Conservation (phyloP, 345 rosid species). For the Mallotus nudiflorus region DNA sequence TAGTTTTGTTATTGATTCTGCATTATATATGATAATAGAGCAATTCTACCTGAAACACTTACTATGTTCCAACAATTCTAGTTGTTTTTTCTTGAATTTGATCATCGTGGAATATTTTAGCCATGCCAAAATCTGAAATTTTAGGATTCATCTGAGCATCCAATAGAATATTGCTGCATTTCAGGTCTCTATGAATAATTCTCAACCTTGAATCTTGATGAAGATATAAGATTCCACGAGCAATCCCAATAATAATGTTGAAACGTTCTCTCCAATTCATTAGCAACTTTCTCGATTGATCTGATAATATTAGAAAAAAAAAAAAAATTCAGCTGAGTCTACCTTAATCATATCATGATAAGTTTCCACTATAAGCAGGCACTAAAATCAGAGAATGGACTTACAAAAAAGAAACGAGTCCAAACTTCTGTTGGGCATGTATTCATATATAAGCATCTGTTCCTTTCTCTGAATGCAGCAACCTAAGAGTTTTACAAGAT, state of each 20-base stretch:
- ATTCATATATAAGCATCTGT: too few relatives aligned
- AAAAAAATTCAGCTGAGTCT: not conserved
- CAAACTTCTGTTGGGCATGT: too few relatives aligned
- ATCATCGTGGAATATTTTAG: conserved; percentile 50
- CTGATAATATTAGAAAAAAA: not conserved
- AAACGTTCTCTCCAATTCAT: conserved; percentile 51
- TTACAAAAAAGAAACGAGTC: conserved; percentile 21
- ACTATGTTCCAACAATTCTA: conserved; percentile 73
- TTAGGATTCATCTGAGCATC: conserved; percentile 54
- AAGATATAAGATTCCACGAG: conserved; percentile 67
- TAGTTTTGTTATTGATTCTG: too few relatives aligned
- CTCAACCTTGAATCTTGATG: conserved; percentile 77
- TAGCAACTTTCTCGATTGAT: not conserved
- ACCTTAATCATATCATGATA: too few relatives aligned
- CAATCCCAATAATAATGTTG: conserved; percentile 52
- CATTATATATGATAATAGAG: too few relatives aligned
- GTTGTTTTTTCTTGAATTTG: conserved; percentile 53
- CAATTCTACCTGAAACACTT: conserved; percentile 33
- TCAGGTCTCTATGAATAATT: too few relatives aligned
- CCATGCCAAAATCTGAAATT: conserved; percentile 69
- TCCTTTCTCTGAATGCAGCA: too few relatives aligned
- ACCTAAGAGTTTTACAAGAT: too few relatives aligned
- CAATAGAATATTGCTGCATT: conserved; percentile 59
- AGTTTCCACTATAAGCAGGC: too few relatives aligned
- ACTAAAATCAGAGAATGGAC: not conserved